Evolutionary conservation across 768 basidiomycete species (phyloP).

Genomic region (Strobilomyces dryophilus): DNA sequence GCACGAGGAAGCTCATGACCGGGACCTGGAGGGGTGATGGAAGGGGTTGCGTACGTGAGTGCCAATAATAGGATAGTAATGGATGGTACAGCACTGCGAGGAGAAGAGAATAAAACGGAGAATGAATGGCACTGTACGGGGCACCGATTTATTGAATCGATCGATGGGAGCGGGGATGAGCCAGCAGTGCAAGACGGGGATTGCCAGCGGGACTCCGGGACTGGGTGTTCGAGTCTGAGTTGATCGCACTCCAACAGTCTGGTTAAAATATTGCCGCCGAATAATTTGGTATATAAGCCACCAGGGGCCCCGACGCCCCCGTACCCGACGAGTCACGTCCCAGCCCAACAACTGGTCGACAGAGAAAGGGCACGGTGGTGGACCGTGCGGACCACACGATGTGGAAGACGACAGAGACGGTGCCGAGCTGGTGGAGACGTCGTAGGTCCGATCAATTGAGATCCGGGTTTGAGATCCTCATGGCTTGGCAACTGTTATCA

Average conservation of each 20-base stretch:
- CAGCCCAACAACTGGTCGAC: neutral
- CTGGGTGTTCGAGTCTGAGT: conserved; percentile 21
- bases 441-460: conserved; percentile 23
- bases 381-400: neutral
- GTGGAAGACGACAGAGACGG: conserved; percentile 13
- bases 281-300: conserved; percentile 12
- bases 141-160: conserved; percentile 15
- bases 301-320: neutral
- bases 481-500: neutral
- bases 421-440: conserved; percentile 17
- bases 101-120: conserved; percentile 10
- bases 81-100: conserved; percentile 13
- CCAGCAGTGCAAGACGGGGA: neutral
- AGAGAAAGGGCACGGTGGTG: neutral
- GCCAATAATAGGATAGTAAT: conserved; percentile 19
- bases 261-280: conserved; percentile 26
- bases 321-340: neutral
- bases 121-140: conserved; percentile 13
- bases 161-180: conserved; percentile 12
- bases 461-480: conserved; percentile 27
- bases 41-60: conserved; percentile 16
- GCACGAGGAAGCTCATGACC: conserved; percentile 34
- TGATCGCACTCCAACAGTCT: conserved; percentile 11
- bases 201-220: neutral
- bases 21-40: conserved; percentile 23